Percentiles rank a stretch among this genome's conserved stretches.
phyloP scores from a whole-genome alignment of 306 rosid genomes.

The Ochetophila trinervis region DNA sequence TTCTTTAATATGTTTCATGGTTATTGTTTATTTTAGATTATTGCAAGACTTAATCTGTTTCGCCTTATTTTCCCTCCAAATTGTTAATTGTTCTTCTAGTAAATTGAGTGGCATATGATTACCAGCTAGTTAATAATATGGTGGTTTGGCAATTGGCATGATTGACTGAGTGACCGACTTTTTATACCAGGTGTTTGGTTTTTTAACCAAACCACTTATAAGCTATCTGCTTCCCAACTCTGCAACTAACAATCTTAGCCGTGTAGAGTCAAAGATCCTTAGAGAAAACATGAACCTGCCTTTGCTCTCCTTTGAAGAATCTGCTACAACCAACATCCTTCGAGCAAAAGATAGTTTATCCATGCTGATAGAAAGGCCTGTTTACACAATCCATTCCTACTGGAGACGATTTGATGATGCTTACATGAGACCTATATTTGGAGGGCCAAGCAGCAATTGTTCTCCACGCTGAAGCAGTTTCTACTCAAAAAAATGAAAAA shows the following conservation, averaged over 20 bases:
- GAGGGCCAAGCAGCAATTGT: constrained; percentile 44
- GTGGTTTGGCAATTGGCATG: neutral
- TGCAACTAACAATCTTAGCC: constrained; percentile 13
- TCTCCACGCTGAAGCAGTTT: too few relatives aligned
- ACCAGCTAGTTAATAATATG: neutral
- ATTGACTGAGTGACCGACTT: neutral
- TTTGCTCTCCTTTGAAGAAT: constrained; percentile 63
- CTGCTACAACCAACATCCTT: constrained; percentile 54
- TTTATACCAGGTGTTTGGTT: constrained; percentile 66
- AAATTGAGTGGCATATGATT: too few relatives aligned
- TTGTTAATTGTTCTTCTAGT: too few relatives aligned
- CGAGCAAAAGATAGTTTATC: constrained; percentile 77
- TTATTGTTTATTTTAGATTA: neutral
- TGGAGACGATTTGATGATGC: constrained; percentile 87
- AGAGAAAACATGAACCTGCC: constrained; percentile 60
- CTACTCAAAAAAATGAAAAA: too few relatives aligned
- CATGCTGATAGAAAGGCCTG: constrained; percentile 76
- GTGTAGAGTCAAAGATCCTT: constrained; percentile 25
- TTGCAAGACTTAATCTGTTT: too few relatives aligned
- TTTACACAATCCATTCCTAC: constrained; percentile 61
- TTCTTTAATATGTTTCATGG: neutral
- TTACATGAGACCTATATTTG: constrained; percentile 90
- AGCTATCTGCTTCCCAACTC: constrained; percentile 54
- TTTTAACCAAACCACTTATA: constrained; percentile 71
- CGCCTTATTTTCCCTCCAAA: too few relatives aligned